A percentile compares a stretch with the other conserved stretches of the same genome.
Conservation (phyloP, 495 filamentous ascomycete genomes). For the Schizothecium vesticola region DNA sequence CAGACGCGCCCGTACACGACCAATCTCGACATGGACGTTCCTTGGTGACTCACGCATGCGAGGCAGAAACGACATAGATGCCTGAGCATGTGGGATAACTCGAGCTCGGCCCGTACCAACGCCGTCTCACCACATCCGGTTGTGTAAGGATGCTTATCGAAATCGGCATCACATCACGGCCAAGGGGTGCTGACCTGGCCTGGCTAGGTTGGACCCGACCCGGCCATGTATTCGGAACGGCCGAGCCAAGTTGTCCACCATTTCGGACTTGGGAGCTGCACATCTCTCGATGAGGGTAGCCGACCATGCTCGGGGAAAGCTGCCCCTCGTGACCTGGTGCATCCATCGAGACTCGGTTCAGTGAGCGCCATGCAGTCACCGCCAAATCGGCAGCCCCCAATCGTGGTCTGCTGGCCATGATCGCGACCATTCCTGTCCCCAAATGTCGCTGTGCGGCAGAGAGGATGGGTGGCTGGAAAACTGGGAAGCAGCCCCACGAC, state of each 20-base stretch:
- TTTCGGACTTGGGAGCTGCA: neutral
- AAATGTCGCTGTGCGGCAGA: neutral
- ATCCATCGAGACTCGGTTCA: neutral
- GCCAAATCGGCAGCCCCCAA: neutral
- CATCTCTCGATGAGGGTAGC: neutral
- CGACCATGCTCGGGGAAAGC: neutral
- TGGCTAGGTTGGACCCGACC: neutral
- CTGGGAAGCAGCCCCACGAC: neutral
- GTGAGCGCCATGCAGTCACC: neutral
- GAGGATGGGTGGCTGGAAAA: neutral
- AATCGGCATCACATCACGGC: neutral
- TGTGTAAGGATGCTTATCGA: neutral
- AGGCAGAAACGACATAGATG: too few species aligned
- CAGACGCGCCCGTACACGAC: neutral
- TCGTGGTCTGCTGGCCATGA: neutral
- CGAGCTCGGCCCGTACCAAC: neutral
- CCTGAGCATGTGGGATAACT: neutral
- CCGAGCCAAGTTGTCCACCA: neutral
- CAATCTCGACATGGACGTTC: neutral
- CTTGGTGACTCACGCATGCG: too few species aligned
- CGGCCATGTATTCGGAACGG: neutral
- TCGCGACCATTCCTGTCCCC: neutral
- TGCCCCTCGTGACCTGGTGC: neutral
- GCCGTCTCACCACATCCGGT: neutral
- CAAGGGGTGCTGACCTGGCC: neutral